Evolutionary conservation across 2,329 filamentous ascomycete species (phyloP), one percentile per base, ranked within the genome.

Genomic region (Alternaria burnsii): DNA sequence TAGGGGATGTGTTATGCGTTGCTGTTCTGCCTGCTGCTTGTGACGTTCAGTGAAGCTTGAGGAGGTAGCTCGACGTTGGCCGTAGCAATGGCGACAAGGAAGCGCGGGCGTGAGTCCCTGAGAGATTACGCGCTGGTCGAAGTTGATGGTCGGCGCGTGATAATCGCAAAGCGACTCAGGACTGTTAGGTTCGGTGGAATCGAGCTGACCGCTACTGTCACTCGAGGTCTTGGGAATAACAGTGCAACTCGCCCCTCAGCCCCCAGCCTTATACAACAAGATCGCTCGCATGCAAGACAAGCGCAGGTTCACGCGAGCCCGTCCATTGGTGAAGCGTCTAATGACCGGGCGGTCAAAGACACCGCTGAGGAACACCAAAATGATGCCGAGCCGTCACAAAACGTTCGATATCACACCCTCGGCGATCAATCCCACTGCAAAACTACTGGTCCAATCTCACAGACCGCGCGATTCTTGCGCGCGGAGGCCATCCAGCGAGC

Each of bases 321-420:
- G 48, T 43, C 48, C 28, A 54, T 57, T 60, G 58, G 46, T 47
- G 40, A 50, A 20, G 32, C 28, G 30, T 46, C 58, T 38, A 59
- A 34, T 42, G 52, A 42, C 53, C 61, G 44, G 57, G 52, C 52
- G 44, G 44, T 44, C 44, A n/a, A 46, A 24, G 55, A 43, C 44
- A 43, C 44, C 41, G 16, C 44, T 58, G 18, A 36, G 43, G 18
- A 40, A 58, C 36, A 26, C 46, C 58, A 53, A 44, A 61, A 22
- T 55, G 53, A 47, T 52, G 57, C 58, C 59, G 52, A 62, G 44
- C 52, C 59, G 64, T 65, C 55, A 62, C 65, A 63, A 55, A 60
- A 62, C 43, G 52, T 43, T 67, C 54, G 58, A 56, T 59, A 48
- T 50, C 50, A 50, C 53, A 14, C 47, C 20, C 38, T 41, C 42